Conservation (phyloP, 352 stramenopile genomes). For the Globisporangium irregulare region DNA sequence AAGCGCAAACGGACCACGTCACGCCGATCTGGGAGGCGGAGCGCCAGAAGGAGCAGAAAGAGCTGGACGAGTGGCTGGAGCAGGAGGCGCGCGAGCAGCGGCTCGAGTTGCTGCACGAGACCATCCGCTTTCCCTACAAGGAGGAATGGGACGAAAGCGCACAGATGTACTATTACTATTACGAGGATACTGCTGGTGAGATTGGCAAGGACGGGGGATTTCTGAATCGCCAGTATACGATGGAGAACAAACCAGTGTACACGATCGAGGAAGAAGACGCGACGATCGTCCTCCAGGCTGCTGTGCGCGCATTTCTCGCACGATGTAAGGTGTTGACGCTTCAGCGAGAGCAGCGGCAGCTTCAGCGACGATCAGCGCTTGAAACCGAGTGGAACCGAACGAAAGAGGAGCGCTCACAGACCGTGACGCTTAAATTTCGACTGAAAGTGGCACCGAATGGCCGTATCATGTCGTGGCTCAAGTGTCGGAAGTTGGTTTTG, state of each 20-base stretch:
- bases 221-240: constrained; percentile 16
- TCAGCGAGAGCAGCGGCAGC: constrained; percentile 29
- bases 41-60: constrained; percentile 47
- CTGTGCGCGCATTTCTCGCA: constrained; percentile 39
- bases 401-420: constrained; percentile 39
- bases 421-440: constrained; percentile 36
- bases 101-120: constrained; percentile 31
- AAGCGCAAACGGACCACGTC: constrained; percentile 57
- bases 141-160: constrained; percentile 53
- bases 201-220: neutral
- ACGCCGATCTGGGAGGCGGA: constrained; percentile 65
- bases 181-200: constrained; percentile 14
- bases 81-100: constrained; percentile 34
- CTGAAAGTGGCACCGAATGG: constrained; percentile 18
- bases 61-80: constrained; percentile 39
- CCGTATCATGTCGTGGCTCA: constrained; percentile 25
- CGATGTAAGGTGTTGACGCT: constrained; percentile 27
- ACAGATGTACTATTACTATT: constrained; percentile 45
- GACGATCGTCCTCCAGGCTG: constrained; percentile 37
- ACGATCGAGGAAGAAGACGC: constrained; percentile 60
- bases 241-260: constrained; percentile 51
- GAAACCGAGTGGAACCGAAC: constrained; percentile 41
- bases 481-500: constrained; percentile 1
- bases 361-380: constrained; percentile 24
- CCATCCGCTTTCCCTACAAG: constrained; percentile 52